Conservation (phyloP, 495 filamentous ascomycete species). For the Aspergillus affinis region DNA sequence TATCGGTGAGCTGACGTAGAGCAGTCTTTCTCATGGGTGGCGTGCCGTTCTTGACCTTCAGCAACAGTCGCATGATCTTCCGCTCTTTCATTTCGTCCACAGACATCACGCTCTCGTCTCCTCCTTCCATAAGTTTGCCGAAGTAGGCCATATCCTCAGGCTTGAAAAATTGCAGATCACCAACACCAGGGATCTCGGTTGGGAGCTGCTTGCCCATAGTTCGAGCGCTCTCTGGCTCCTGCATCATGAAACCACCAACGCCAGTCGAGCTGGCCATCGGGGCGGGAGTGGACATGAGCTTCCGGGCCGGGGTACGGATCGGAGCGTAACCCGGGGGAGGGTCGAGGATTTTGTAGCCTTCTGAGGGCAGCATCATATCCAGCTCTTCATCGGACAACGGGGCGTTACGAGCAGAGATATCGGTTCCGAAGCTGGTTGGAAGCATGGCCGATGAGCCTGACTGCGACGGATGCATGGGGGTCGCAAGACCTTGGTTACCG, state of each 20-base stretch:
- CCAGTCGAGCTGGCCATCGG: conserved; percentile 60
- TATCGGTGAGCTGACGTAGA: conserved; percentile 96
- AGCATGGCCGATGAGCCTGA: conserved; percentile 48
- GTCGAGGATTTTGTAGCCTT: conserved; percentile 92
- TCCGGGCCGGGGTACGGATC: conserved; percentile 73
- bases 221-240: conserved; percentile 81
- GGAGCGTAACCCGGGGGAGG: conserved; percentile 91
- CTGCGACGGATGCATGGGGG: conserved; percentile 82
- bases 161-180: conserved; percentile 98
- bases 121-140: conserved; percentile 91
- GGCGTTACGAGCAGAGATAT: conserved; percentile 75
- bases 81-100: conserved; percentile 96
- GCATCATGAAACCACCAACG: conserved; percentile 93
- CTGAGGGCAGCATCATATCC: conserved; percentile 81
- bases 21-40: conserved; percentile 99
- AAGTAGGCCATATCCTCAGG: conserved; percentile 99
- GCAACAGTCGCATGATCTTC: conserved; percentile 94
- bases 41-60: conserved; percentile 99
- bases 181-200: conserved; percentile 95
- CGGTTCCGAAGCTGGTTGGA: conserved; percentile 70
- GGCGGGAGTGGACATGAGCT: conserved; percentile 73
- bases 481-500: conserved; percentile 76
- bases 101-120: conserved; percentile 87
- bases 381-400: conserved; percentile 90
- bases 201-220: conserved; percentile 87